Conservation (phyloP, 164 flowering plant species). For the Stephania yunnanensis region DNA sequence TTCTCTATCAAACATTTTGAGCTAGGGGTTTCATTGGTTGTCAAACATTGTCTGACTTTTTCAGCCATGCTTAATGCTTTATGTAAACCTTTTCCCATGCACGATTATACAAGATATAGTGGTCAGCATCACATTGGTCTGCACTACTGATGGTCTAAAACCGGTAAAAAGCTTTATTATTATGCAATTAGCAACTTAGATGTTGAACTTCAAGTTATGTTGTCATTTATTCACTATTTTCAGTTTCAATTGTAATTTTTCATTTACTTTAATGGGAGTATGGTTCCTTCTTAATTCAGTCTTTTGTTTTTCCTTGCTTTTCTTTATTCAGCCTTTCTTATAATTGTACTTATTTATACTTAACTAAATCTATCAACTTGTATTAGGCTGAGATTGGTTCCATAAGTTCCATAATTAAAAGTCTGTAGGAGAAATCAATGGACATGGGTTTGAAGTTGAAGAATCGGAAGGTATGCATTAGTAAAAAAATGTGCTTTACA, state of each 20-base stretch:
- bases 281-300: slow-evolving; percentile 9
- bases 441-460: slow-evolving; percentile 97
- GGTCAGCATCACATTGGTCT: not conserved
- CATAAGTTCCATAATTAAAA: slow-evolving; percentile 91
- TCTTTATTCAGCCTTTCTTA: not conserved
- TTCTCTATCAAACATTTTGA: not conserved
- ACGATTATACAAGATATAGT: not conserved
- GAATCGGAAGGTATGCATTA: slow-evolving; percentile 80
- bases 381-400: slow-evolving; percentile 94
- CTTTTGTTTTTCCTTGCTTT: too few species aligned
- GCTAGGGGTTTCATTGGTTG: not conserved
- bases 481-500: not conserved
- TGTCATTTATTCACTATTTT: not conserved
- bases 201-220: not conserved
- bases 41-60: not conserved
- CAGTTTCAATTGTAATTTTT: not conserved
- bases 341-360: slow-evolving; percentile 7
- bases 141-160: not conserved
- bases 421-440: slow-evolving; percentile 97
- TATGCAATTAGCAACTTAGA: not conserved
- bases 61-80: not conserved
- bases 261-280: not conserved
- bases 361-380: slow-evolving; percentile 6
- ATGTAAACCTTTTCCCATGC: not conserved
- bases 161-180: not conserved